Conservation (phyloP, 495 filamentous ascomycete genomes). For the Aspergillus ostianus region DNA sequence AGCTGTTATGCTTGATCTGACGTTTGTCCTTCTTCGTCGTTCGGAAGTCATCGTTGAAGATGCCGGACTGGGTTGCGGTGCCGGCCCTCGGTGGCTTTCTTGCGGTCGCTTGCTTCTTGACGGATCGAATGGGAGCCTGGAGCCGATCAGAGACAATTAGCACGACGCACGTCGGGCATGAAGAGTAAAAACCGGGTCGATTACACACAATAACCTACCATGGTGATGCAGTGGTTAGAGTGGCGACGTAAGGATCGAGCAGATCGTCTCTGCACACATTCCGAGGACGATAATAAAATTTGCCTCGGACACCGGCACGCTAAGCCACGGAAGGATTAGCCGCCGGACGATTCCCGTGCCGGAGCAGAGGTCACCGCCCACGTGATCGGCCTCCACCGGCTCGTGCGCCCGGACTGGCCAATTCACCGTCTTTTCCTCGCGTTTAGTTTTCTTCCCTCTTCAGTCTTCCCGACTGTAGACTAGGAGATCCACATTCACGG, state of each 20-base stretch:
- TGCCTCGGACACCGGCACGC: neutral
- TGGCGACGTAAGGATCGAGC: neutral
- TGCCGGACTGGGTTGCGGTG: slow-evolving; percentile 23
- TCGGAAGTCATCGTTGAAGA: slow-evolving; percentile 50
- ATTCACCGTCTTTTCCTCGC: neutral
- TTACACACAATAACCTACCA: neutral
- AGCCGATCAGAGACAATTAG: slow-evolving; percentile 7
- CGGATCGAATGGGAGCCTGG: slow-evolving; percentile 31
- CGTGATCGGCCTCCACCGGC: slow-evolving; percentile 7
- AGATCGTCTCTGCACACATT: neutral
- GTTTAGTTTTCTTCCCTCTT: slow-evolving; percentile 2
- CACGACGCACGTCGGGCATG: slow-evolving; percentile 10
- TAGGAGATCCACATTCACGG: slow-evolving; percentile 23
- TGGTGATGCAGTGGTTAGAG: neutral
- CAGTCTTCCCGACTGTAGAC: slow-evolving; percentile 10
- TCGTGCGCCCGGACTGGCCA: neutral
- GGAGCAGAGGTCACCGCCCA: slow-evolving; percentile 15
- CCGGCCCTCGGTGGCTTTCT: slow-evolving; percentile 27
- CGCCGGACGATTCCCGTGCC: neutral
- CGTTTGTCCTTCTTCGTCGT: slow-evolving; percentile 76
- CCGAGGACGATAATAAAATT: neutral
- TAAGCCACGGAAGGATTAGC: slow-evolving; percentile 7
- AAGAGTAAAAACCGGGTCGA: slow-evolving; percentile 11
- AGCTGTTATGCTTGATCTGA: slow-evolving; percentile 68
- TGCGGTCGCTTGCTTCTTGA: slow-evolving; percentile 20